Evolutionary conservation across 129 eudicot species (phyloP).

Genomic region (Chrysanthemum seticuspe): DNA sequence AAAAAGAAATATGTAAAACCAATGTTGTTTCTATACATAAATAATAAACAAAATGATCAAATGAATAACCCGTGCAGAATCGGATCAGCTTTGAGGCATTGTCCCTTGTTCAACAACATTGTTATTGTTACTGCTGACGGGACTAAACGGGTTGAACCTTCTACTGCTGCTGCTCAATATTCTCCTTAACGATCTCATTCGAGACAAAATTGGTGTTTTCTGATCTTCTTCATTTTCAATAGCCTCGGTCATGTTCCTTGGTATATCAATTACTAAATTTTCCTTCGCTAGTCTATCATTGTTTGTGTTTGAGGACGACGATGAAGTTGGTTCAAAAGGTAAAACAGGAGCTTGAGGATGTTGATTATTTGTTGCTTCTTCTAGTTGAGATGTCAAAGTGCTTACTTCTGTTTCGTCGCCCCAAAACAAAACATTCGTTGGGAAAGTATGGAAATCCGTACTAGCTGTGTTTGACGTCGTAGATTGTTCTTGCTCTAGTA

Average conservation of each 20-base stretch:
- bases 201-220: constrained; percentile 29
- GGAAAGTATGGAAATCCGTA: constrained; percentile 33
- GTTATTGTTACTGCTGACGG: constrained; percentile 20
- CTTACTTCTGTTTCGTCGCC: constrained; percentile 73
- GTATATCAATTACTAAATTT: constrained; percentile 63
- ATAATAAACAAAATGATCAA: neutral
- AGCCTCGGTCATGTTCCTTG: constrained; percentile 16
- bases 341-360: constrained; percentile 10
- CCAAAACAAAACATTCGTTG: constrained; percentile 84
- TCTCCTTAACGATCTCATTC: constrained; percentile 64
- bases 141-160: constrained; percentile 63
- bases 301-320: constrained; percentile 26
- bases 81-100: constrained; percentile 5
- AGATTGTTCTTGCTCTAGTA: constrained; percentile 26
- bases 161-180: constrained; percentile 62
- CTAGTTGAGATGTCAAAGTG: constrained; percentile 43
- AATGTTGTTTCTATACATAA: neutral
- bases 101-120: constrained; percentile 24
- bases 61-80: neutral
- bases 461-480: constrained; percentile 15
- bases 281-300: constrained; percentile 25
- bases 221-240: constrained; percentile 34
- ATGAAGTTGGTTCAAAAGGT: constrained; percentile 24
- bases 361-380: constrained; percentile 26
- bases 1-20: neutral